Conservation (phyloP, 164 flowering plant genomes). For the Nelumbo lutea region DNA sequence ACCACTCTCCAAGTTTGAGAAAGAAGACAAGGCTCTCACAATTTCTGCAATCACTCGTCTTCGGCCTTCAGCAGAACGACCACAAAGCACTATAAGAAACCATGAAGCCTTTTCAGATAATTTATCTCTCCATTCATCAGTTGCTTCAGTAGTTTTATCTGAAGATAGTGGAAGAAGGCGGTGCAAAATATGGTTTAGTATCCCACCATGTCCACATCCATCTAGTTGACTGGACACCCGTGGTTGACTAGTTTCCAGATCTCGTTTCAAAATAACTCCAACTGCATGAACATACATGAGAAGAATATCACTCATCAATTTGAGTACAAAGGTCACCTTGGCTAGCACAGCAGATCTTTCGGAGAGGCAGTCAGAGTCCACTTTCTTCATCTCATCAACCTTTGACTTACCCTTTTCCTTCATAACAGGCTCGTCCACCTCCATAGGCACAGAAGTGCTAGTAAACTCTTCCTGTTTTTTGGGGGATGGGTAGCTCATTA, state of each 20-base stretch:
- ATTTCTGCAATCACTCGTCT: slow-evolving; percentile 72
- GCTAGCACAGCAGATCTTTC: slow-evolving; percentile 76
- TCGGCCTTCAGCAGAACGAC: slow-evolving; percentile 90
- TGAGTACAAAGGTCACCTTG: slow-evolving; percentile 81
- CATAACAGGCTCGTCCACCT: slow-evolving; percentile 61
- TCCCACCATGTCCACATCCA: slow-evolving; percentile 51
- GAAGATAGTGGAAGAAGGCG: slow-evolving; percentile 54
- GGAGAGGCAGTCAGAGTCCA: slow-evolving; percentile 33
- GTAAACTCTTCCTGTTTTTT: slow-evolving; percentile 32
- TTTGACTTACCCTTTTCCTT: slow-evolving; percentile 83
- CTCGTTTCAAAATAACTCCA: slow-evolving; percentile 68
- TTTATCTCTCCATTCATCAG: slow-evolving; percentile 80
- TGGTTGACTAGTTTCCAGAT: slow-evolving; percentile 53
- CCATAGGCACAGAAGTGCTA: slow-evolving; percentile 45
- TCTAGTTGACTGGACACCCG: slow-evolving; percentile 49
- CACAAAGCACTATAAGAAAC: slow-evolving; percentile 79
- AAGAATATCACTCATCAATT: slow-evolving; percentile 82
- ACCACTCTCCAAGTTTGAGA: slow-evolving; percentile 43
- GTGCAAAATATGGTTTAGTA: slow-evolving; percentile 74
- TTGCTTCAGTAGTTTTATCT: slow-evolving; percentile 50
- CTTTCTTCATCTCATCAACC: slow-evolving; percentile 53
- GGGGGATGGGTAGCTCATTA: slow-evolving; percentile 43
- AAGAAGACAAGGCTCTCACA: slow-evolving; percentile 58
- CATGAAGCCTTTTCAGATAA: slow-evolving; percentile 86
- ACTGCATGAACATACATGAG: slow-evolving; percentile 80